Base-by-base conservation (phyloP, 1,284 basidiomycete species). In the Ceratobasidium sp. region DNA sequence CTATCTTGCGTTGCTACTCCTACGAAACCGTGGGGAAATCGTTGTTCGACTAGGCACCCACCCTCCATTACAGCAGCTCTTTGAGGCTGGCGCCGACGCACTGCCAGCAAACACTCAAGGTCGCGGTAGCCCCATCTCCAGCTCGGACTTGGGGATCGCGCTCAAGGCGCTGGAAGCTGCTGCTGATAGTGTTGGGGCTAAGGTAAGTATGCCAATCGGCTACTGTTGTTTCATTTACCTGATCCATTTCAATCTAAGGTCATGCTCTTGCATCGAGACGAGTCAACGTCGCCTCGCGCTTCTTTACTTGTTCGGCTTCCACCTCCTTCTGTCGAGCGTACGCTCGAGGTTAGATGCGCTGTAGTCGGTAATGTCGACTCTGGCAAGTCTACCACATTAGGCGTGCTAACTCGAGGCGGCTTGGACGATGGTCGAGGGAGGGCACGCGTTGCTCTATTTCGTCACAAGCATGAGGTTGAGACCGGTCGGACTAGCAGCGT, bases 401-500 rank as follows among this genome's bases (percentile, higher is more conserved):
- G 97, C 66, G 95, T 97, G 6, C 85, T 95, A 1, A 95, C 94
- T 33, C 87, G 93, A 85, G 94, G 97, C 60, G 91, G 91, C 1
- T 88, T 99, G 77, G 97, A 99, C 83, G 97, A 99, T 84, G 98
- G 97, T 13, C 88, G 98, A 84, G 97, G 97, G 0, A 92, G 93
- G 78, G 97, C 97, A 0, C 94, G 97, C 70, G 94, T 99, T 9
- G 93, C 94, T 2, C 87, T 99, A 7, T 99, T 99, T 86, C 89
- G 97, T 64, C 98, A 99, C 86, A 98, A 99, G 84, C 97, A 99
- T 83, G 97, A 99, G 85, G 89, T 99, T 80, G 97, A 99, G 87
- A 96, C 94, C 12, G 97, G 98, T 1, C 88, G 98, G 75, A 99
- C 97, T 0, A 96, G 95, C 42, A 96, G 94, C 79, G 95, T 99